phyloP scores from a whole-genome alignment of 2,329 filamentous ascomycete species.

The Diplodia mutila region DNA sequence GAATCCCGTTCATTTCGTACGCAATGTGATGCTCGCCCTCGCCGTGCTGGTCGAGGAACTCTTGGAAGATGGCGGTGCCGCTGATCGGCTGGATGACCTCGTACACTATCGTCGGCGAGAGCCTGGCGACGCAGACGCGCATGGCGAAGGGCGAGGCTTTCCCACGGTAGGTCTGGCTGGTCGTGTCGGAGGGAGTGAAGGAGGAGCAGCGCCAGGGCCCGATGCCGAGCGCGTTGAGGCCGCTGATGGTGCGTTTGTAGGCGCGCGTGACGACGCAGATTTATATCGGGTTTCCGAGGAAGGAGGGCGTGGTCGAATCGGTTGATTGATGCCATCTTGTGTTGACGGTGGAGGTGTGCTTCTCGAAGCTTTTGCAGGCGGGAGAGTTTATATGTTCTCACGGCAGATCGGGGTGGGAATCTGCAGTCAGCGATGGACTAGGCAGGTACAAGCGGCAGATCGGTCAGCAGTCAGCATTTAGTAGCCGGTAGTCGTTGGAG shows the following conservation, averaged over 20 bases:
- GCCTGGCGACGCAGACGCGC: neutral
- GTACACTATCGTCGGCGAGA: neutral
- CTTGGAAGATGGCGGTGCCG: neutral
- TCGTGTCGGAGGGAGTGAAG: neutral
- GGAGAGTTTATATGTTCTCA: no score
- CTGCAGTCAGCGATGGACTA: no score
- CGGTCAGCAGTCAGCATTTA: no score
- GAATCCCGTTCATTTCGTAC: neutral
- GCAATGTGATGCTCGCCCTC: neutral
- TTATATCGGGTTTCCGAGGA: neutral
- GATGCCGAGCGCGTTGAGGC: neutral
- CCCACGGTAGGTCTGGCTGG: neutral
- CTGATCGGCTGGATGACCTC: neutral
- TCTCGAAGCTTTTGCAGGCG: no score
- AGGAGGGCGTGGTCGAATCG: neutral
- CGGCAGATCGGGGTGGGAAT: no score
- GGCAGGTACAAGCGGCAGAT: no score
- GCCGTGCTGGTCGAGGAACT: neutral
- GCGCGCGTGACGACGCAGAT: neutral
- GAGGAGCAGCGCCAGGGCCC: neutral
- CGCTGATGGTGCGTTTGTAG: neutral
- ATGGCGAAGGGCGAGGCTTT: neutral
- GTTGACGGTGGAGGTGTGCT: no score
- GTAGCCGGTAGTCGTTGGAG: no score
- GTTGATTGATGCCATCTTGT: neutral